Evolutionary conservation across 1,284 basidiomycete genomes (phyloP), one percentile per base, ranked within the genome.

Genomic region (Meira miltonrushii): DNA sequence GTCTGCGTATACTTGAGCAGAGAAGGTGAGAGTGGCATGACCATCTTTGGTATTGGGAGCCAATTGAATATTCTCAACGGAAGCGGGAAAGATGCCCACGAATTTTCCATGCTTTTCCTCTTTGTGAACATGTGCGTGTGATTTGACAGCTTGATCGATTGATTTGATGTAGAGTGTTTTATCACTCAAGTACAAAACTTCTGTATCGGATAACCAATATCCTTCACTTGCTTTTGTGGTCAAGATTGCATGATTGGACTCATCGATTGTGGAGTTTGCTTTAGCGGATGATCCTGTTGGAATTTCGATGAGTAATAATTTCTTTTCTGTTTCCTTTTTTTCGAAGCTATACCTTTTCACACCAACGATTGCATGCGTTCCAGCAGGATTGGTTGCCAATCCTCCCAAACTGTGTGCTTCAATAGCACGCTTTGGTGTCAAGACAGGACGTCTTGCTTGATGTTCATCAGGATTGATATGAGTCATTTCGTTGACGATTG

Each of bases 1-100:
- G 39, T 72, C 69, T 5, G 60, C 61, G 38, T 71, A 72, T 25
- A 72, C 69, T 15, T 44, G 47, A 1, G 69, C 68, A 12, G 58
- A 53, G 46, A 72, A 72, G 39, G 66, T 61, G 17, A 71, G 50
- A 10, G 62, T 62, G 46, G 21, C 39, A 17, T 37, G 44, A 7
- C 12, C n/a, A 48, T 23, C 46, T 12, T 23, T 23, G 13, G 4
- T 25, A 7, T 48, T 48, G n/a, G 12, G 17, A 2, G 44, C 37
- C 11, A 60, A 39, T 4, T 44, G 33, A 38, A 44, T 56, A 9
- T 23, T 25, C 2, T 44, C 58, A 21, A 56, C 39, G 1, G 58
- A 48, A 9, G 49, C 50, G n/a, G 53, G 58, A 2, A 55, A 40
- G 1, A 46, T 37, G 8, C 54, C 40, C 2, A 39, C 46, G 9